Evolutionary conservation across 73 alveolate genomes (phyloP), one percentile per base, ranked within the genome.

Genomic region (Paramecium biaurelia): DNA sequence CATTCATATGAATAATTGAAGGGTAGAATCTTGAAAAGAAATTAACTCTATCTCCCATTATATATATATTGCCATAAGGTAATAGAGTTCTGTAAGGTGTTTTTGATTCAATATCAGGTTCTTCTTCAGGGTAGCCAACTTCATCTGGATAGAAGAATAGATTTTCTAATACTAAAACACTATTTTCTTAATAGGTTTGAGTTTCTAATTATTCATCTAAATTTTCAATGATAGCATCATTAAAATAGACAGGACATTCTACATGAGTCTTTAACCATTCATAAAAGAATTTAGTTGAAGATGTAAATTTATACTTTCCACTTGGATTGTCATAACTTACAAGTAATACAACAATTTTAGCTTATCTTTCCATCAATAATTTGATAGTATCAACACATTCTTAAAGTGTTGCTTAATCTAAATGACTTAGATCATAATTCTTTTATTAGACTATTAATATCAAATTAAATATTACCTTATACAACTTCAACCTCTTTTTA

Each of bases 231-330:
- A 89, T 70, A 26, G 92, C 74, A 21, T 89, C 94, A 6, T 45
- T 72, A 30, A 89, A 89, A 45, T 89, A 89, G 26, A 89, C 87
- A 14, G 85, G 89, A 72, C 87, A 70, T 7, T 89, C 94, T 15
- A 89, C 30, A 26, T 89, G 49, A 21, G 85, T 89, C 30, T 89
- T 89, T 42, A 89, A 72, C 74, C 87, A 89, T 72, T 89, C 94
- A 11, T 70, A 20, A 26, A 70, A 89, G 92, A 89, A 89, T 45
- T 89, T 89, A 43, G 84, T 70, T 11, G 94, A 89, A 10, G 94
- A 89, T 70, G 94, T 89, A 41, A 89, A 63, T n/a, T 89, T 89
- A 89, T 70, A 89, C 30, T 89, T 63, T 41, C 94, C 94, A 70
- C 79, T 57, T 49, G 94, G 94, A 43, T 70, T 26, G 30, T 89